A percentile compares a stretch with the other conserved stretches of the same genome.
phyloP scores from a whole-genome alignment of 352 stramenopile species.

The Phytophthora tentaculata region DNA sequence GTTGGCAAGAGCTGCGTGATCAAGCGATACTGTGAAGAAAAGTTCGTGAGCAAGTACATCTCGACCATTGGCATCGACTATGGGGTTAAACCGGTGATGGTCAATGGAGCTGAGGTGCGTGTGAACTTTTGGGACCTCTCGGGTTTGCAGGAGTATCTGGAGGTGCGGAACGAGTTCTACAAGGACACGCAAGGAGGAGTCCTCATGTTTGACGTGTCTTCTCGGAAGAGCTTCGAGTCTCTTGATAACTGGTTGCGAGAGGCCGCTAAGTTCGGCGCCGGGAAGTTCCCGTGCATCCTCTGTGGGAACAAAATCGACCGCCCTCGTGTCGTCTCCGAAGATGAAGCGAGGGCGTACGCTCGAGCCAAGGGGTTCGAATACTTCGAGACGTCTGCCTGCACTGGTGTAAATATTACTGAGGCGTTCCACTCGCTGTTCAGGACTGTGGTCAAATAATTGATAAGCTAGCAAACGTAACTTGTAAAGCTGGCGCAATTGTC shows the following conservation, averaged over 20 bases:
- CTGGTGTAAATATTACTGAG: slow-evolving; percentile 85
- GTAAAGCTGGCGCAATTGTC: too few species aligned
- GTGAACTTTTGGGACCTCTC: slow-evolving; percentile 97
- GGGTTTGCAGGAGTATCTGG: slow-evolving; percentile 45
- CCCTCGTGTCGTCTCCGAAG: slow-evolving; percentile 44
- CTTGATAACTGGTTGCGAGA: slow-evolving; percentile 91
- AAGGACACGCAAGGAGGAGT: slow-evolving; percentile 90
- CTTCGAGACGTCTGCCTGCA: slow-evolving; percentile 93
- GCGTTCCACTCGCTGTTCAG: slow-evolving; percentile 87
- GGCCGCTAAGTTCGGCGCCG: slow-evolving; percentile 87
- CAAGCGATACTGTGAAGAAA: slow-evolving; percentile 96
- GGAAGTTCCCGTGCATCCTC: slow-evolving; percentile 86
- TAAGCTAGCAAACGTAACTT: too few species aligned
- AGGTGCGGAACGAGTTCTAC: slow-evolving; percentile 98
- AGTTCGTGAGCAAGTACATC: slow-evolving; percentile 96
- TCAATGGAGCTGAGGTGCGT: slow-evolving; percentile 75
- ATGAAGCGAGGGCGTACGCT: slow-evolving; percentile 82
- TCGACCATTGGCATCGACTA: slow-evolving; percentile 97
- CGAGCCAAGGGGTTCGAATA: slow-evolving; percentile 86
- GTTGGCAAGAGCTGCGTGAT: slow-evolving; percentile 96
- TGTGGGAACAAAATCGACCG: slow-evolving; percentile 94
- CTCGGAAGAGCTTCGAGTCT: slow-evolving; percentile 80
- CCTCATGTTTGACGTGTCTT: slow-evolving; percentile 84
- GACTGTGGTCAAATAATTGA: slow-evolving; percentile 33
- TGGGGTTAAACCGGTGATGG: slow-evolving; percentile 90